Evolutionary conservation across 495 filamentous ascomycete genomes (phyloP).

Genomic region (Parathielavia appendiculata): DNA sequence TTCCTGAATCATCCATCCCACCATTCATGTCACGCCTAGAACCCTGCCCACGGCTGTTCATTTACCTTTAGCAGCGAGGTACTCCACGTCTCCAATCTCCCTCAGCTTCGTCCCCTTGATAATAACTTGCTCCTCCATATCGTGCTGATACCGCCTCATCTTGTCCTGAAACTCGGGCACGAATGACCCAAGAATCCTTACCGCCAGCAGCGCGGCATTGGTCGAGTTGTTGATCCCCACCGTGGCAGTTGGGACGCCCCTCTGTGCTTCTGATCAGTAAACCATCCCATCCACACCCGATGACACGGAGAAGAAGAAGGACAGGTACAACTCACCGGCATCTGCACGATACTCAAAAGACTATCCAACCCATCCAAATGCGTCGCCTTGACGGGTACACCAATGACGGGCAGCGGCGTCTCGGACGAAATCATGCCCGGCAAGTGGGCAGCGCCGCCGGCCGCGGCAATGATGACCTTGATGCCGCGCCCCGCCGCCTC

Average conservation of each 20-base stretch:
- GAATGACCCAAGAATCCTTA: conserved; percentile 69
- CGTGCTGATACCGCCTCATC: conserved; percentile 61
- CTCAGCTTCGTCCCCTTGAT: conserved; percentile 63
- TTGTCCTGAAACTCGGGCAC: conserved; percentile 54
- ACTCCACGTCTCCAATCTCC: conserved; percentile 64
- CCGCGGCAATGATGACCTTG: conserved; percentile 90
- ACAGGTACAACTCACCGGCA: conserved; percentile 54
- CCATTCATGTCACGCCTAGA: too few relatives aligned
- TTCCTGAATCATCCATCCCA: neutral
- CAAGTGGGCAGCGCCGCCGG: conserved; percentile 85
- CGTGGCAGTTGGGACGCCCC: conserved; percentile 77
- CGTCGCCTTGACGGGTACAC: conserved; percentile 83
- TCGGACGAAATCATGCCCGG: conserved; percentile 88
- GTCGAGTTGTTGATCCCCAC: conserved; percentile 91
- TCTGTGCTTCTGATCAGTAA: conserved; percentile 22
- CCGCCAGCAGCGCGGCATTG: conserved; percentile 87
- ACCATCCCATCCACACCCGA: neutral
- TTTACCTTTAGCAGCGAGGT: conserved; percentile 38
- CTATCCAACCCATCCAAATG: conserved; percentile 85
- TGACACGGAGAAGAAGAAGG: neutral
- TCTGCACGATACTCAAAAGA: conserved; percentile 84
- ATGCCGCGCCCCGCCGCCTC: conserved; percentile 63
- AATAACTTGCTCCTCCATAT: conserved; percentile 58
- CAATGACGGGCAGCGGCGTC: conserved; percentile 87
- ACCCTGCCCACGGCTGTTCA: neutral